These are phyloP conservation scores for Euphrasia confusa DNA, from an alignment of 257 asterid species.

Conservation along the genomic window DNA sequence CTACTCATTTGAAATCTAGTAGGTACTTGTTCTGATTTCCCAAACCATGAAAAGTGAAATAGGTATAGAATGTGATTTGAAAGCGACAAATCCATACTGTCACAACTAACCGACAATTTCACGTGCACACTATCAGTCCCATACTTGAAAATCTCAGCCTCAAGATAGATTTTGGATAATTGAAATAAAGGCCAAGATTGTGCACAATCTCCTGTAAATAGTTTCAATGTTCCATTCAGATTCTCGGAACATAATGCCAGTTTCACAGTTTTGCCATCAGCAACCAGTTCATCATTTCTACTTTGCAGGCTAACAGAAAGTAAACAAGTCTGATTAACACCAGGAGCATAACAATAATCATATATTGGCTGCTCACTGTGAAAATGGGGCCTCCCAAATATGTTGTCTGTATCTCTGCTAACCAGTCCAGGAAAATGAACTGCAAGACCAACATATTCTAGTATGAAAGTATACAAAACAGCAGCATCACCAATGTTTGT, in stretches of 20 bases:
- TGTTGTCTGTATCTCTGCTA: constrained; percentile 29
- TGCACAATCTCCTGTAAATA: constrained; percentile 34
- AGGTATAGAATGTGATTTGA: constrained; percentile 59
- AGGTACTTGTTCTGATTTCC: constrained; percentile 44
- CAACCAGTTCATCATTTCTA: constrained; percentile 45
- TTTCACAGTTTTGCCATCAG: constrained; percentile 44
- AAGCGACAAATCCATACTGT: constrained; percentile 60
- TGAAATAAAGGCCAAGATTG: constrained; percentile 72
- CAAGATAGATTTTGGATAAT: constrained; percentile 56
- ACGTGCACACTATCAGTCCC: constrained; percentile 34
- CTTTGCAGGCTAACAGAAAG: constrained; percentile 51
- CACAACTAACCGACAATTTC: constrained; percentile 49
- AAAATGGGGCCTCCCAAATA: constrained; percentile 33
- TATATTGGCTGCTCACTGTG: constrained; percentile 29
- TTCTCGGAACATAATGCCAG: constrained; percentile 47
- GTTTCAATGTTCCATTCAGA: constrained; percentile 50
- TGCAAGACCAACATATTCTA: constrained; percentile 51
- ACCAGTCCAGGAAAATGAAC: constrained; percentile 61
- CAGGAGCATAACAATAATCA: constrained; percentile 31
- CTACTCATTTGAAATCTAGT: constrained; percentile 37
- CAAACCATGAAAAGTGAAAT: constrained; percentile 47
- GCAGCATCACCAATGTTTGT: constrained; percentile 29
- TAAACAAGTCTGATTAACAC: constrained; percentile 46
- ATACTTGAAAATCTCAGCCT: constrained; percentile 42
- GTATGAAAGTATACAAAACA: constrained; percentile 32